These are phyloP conservation scores for Clonostachys chloroleuca DNA, from an alignment of 2,329 filamentous ascomycete species.

Conservation along the genomic window DNA sequence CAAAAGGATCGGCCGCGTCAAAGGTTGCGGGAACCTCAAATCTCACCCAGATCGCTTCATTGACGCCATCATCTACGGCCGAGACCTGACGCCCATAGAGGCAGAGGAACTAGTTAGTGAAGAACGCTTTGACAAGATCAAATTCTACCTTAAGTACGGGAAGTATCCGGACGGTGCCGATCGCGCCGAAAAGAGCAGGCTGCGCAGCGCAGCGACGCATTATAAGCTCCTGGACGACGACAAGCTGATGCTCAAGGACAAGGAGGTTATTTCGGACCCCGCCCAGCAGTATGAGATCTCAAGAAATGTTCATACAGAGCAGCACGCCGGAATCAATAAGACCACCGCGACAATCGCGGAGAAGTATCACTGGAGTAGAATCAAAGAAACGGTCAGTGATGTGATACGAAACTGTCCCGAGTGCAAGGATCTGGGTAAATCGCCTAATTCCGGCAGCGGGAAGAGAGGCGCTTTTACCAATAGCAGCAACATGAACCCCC, in stretches of 20 bases:
- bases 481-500: neutral
- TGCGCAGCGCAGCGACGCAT: constrained; percentile 89
- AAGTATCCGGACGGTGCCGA: constrained; percentile 93
- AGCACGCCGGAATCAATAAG: constrained; percentile 96
- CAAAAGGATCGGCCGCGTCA: constrained; percentile 84
- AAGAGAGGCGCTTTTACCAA: constrained; percentile 8
- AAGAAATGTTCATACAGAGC: constrained; percentile 64
- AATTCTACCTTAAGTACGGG: constrained; percentile 91
- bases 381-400: constrained; percentile 94
- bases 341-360: constrained; percentile 92
- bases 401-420: constrained; percentile 89
- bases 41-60: constrained; percentile 65
- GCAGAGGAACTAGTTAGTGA: constrained; percentile 81
- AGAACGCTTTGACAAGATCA: constrained; percentile 98
- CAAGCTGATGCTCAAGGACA: constrained; percentile 93
- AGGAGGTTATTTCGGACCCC: constrained; percentile 92
- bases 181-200: constrained; percentile 89
- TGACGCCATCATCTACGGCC: constrained; percentile 76
- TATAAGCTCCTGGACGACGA: constrained; percentile 80
- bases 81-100: constrained; percentile 46
- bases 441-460: constrained; percentile 23
- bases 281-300: constrained; percentile 89
- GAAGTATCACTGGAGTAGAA: constrained; percentile 94
- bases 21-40: constrained; percentile 64
- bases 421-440: constrained; percentile 77